Evolutionary conservation across 768 basidiomycete species (phyloP), one percentile per base, ranked within the genome.

Genomic region (Clitopilus hobsonii): DNA sequence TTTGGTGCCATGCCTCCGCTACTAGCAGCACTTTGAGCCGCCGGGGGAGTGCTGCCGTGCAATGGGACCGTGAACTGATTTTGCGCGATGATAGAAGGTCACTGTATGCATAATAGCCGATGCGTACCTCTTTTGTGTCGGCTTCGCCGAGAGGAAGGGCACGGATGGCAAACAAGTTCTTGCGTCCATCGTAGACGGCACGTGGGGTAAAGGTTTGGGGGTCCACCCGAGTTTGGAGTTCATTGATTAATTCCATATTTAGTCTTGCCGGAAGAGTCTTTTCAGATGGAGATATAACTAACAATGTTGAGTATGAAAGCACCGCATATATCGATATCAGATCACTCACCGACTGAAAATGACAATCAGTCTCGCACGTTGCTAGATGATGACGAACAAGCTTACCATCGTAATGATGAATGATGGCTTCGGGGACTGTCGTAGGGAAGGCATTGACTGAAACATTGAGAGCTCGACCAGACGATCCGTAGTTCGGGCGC

Each of bases 361-460:
- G 59, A 27, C 30, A 41, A 10, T 49, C 29, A 50, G 50, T 24
- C n/a, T n/a, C n/a, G n/a, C n/a, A n/a, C n/a, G n/a, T n/a, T n/a
- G n/a, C n/a, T n/a, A 54, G 49, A 56, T 45, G 18, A 52, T 25
- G 7, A 14, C n/a, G n/a, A n/a, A n/a, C n/a, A n/a, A n/a, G n/a
- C n/a, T n/a, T 63, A 87, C 91, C 84, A 65, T 93, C 89, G 61
- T 92, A 91, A 61, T 92, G 91, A 57, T 86, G 77, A 38, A 91
- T 90, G 26, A 81, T 77, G 5, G 66, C 69, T 22, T 85, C 78
- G 0, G 89, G 84, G 14, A 88, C 81, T 0, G 77, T 73, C 2
- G 82, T 81, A 38, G 64, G 65, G 60, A 89, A 92, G 51, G 86
- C 86, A 66, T 92, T 93, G 27, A 79, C 77, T 51, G 56, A 70